A percentile compares a stretch with the other conserved stretches of the same genome.
Evolutionary conservation across 2,329 filamentous ascomycete species (phyloP).

Genomic region (Trichoderma harzianum): DNA sequence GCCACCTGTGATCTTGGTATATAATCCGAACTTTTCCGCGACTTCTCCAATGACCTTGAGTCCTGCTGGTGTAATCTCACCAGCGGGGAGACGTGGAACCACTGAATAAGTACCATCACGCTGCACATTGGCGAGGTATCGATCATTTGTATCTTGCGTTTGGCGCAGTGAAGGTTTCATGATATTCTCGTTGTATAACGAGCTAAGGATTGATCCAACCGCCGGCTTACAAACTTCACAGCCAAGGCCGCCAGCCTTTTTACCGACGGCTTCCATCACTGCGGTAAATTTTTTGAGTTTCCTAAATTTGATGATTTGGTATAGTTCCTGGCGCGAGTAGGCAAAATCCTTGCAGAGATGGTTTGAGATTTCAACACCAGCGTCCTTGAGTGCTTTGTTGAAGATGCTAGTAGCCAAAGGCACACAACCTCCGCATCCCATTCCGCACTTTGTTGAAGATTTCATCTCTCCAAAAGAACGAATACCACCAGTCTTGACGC

Average conservation of each 20-base stretch:
- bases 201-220: constrained; percentile 75
- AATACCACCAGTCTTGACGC: constrained; percentile 74
- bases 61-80: constrained; percentile 84
- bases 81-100: constrained; percentile 75
- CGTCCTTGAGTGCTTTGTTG: constrained; percentile 79
- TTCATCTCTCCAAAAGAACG: constrained; percentile 81
- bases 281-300: constrained; percentile 67
- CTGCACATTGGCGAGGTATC: constrained; percentile 85
- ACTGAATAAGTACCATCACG: constrained; percentile 89
- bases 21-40: constrained; percentile 78
- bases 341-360: constrained; percentile 81
- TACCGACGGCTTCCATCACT: constrained; percentile 76
- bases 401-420: constrained; percentile 86
- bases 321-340: constrained; percentile 82
- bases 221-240: constrained; percentile 86
- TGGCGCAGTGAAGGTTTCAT: constrained; percentile 68
- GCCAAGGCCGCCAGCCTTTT: constrained; percentile 66
- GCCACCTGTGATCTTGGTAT: constrained; percentile 89
- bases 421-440: constrained; percentile 86
- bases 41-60: constrained; percentile 80
- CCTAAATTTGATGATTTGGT: constrained; percentile 83
- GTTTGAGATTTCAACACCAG: constrained; percentile 86
- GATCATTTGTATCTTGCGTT: constrained; percentile 87
- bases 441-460: constrained; percentile 86
- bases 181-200: constrained; percentile 79